These are phyloP conservation scores for Chalciporus piperatus DNA, from an alignment of 768 basidiomycete species.

Conservation along the genomic window DNA sequence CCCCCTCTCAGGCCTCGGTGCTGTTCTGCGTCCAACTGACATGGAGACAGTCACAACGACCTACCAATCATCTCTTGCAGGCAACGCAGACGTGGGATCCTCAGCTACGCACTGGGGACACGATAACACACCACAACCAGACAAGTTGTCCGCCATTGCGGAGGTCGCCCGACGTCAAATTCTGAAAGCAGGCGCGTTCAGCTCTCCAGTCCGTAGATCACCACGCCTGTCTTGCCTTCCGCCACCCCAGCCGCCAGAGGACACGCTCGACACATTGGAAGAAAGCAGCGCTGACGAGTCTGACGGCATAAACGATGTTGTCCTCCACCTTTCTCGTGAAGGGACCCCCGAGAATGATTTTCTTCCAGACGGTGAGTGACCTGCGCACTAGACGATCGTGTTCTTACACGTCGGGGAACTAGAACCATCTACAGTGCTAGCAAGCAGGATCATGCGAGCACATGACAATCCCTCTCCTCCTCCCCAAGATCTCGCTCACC, in stretches of 20 bases:
- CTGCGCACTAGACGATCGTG: background rate
- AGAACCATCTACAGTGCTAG: constrained; percentile 71
- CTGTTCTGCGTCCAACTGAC: background rate
- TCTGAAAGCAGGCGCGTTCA: constrained; percentile 24
- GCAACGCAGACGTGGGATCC: constrained; percentile 40
- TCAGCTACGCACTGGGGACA: constrained; percentile 44
- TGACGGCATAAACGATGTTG: constrained; percentile 24
- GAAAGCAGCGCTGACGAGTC: constrained; percentile 34
- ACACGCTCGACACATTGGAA: constrained; percentile 11
- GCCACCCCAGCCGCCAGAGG: constrained; percentile 23
- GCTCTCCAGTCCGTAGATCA: constrained; percentile 46
- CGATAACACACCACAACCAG: constrained; percentile 51
- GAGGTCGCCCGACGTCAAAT: constrained; percentile 30
- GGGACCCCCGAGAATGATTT: constrained; percentile 50
- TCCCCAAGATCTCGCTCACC: constrained; percentile 30
- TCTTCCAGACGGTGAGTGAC: constrained; percentile 43
- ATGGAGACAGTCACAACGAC: constrained; percentile 22
- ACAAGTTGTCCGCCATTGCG: constrained; percentile 44
- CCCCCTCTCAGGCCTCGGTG: background rate
- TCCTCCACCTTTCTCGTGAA: constrained; percentile 31
- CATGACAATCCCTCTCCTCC: constrained; percentile 77
- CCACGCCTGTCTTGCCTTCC: constrained; percentile 46
- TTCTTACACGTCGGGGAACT: constrained; percentile 1
- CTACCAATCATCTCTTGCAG: constrained; percentile 30
- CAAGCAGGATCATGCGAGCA: constrained; percentile 63